Base-by-base conservation (phyloP, 805 yeast species). In the Cyberlindnera petersonii region DNA sequence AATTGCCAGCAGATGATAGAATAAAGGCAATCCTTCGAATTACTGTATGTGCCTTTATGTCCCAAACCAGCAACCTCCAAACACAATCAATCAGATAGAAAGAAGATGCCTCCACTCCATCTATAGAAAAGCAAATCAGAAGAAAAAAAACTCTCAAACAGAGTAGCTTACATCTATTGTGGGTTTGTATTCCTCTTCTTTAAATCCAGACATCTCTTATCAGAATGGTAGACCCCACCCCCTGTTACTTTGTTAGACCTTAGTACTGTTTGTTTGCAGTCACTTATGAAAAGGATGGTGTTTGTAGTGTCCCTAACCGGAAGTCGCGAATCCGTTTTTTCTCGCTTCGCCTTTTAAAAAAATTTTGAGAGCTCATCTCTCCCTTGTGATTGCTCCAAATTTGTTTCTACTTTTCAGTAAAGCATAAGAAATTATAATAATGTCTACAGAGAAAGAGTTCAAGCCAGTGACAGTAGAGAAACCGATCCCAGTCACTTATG, bases 401-500 rank as follows among this genome's bases (percentile, higher is more conserved):
- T 11, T 13, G n/a, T 24, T 9, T 24, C 6, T 9, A 24, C n/a
- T 9, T 15, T 22, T 9, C 10, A 22, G 8, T 22, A 26, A 7
- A 9, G 7, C 15, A 6, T 7, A 26, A n/a, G n/a, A 9, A 9
- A 26, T n/a, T n/a, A 9, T 19, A 26, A 34, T 22, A 6, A 37
- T 39, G 39, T 29, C 42, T 15, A 24, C 30, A 26, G 45, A 38
- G 33, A 33, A 38, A 13, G 48, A 40, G 29, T 35, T 28, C 24
- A 80, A 82, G 56, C 86, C 94, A 11, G 89, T 85, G 24, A 82
- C 89, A 4, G 98, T 93, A 24, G 94, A 86, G 34, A 89, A 89
- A 62, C 83, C 83, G 21, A 86, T 93, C 44, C 97, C 98, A 20
- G 93, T 85, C 35, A 69, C 79, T 4, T 91, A 75, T 58, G 98